These are phyloP conservation scores for Dryas integrifolia DNA, from an alignment of 331 rosid species.

Conservation along the genomic window DNA sequence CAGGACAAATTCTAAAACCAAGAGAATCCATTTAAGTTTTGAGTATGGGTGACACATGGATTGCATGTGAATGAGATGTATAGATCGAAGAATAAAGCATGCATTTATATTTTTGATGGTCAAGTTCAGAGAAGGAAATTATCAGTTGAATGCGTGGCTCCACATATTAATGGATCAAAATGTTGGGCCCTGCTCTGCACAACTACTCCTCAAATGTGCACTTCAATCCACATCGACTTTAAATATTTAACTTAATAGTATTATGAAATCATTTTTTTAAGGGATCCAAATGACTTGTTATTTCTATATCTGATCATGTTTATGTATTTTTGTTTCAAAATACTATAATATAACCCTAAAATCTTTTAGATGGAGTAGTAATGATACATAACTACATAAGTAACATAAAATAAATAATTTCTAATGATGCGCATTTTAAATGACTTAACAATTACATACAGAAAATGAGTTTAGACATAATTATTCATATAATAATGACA, in stretches of 20 bases:
- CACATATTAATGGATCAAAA: conserved; percentile 35
- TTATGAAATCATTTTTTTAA: neutral
- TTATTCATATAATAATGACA: no score
- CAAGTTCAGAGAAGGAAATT: conserved; percentile 2
- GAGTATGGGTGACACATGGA: conserved; percentile 49
- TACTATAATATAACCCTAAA: no score
- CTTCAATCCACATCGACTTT: conserved; percentile 25
- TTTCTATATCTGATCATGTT: no score
- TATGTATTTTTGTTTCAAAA: no score
- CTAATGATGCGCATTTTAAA: no score
- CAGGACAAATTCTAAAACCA: conserved; percentile 8
- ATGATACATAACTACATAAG: no score
- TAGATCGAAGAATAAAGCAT: neutral
- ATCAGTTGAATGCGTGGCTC: conserved; percentile 29
- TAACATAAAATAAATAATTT: no score
- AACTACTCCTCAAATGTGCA: conserved; percentile 22
- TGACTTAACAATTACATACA: no score
- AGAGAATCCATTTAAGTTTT: conserved; percentile 23
- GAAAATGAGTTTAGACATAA: no score
- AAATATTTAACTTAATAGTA: neutral
- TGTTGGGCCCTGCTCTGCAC: conserved; percentile 21
- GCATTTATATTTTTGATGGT: conserved; percentile 12
- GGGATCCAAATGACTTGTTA: no score
- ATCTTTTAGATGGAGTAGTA: no score
- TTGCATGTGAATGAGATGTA: conserved; percentile 36